Base-by-base conservation (phyloP, 2,329 filamentous ascomycete species). In the Diaporthe eres region DNA sequence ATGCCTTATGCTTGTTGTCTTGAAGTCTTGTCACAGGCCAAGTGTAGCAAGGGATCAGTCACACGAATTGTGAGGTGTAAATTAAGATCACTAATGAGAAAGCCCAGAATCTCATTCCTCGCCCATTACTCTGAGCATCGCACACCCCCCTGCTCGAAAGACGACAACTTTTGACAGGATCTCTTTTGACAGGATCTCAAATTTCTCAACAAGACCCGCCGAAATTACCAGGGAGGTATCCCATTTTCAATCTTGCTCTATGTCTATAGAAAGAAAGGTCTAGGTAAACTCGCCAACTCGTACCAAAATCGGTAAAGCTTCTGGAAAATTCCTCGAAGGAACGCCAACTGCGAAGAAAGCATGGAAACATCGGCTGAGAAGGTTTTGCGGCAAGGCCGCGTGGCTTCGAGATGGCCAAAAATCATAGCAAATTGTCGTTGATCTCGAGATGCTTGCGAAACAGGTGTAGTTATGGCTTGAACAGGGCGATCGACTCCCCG, bases 401-500 rank as follows among this genome's bases (percentile, higher is more conserved):
- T n/a, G 9, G 31, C 22, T n/a, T 39, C 39, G 22, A 57, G 19
- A 10, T 28, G 17, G n/a, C 37, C 15, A 13, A 53, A 61, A 42
- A 22, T 37, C 55, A 17, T 55, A 19, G 53, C 44, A 53, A 57
- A 51, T 25, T 67, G 13, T 51, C 34, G 53, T 53, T 37, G n/a
- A 53, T 22, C 19, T 42, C 34, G 22, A 34, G 28, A 37, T n/a
- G 63, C 31, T 42, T 25, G 31, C 39, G 13, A 31, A 34, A 15
- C 22, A 63, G 17, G 17, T 12, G 39, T 28, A 53, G 72, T 53
- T 55, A 67, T 17, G 60, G 28, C 53, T 75, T 77, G 72, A 81
- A 81, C 25, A 81, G 61, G 6, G 78, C 77, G 8, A 81, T 70
- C 3, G 79, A 79, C 42, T 80, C 78, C 51, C 83, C 81, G 78